Evolutionary conservation across 352 stramenopile genomes (phyloP).

Genomic region (Thalassiosira hispida): DNA sequence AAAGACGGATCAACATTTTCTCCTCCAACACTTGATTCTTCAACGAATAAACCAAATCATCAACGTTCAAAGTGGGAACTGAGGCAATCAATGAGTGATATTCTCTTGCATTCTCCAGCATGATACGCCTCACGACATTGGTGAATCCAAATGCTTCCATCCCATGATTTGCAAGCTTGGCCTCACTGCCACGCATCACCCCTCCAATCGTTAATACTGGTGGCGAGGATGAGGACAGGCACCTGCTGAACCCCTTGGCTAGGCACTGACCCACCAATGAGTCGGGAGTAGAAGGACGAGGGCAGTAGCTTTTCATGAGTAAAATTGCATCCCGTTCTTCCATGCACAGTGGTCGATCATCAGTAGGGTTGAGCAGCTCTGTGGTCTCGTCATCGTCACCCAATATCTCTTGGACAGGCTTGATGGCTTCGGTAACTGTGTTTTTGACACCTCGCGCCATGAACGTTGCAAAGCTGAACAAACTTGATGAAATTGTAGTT

Average conservation of each 20-base stretch:
- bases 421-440: constrained; percentile 67
- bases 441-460: constrained; percentile 79
- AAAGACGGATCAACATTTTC: constrained; percentile 56
- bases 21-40: constrained; percentile 56
- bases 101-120: constrained; percentile 71
- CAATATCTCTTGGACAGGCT: constrained; percentile 63
- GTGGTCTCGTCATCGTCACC: constrained; percentile 59
- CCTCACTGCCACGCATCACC: constrained; percentile 63
- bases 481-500: constrained; percentile 34
- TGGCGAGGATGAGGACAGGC: constrained; percentile 57
- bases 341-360: constrained; percentile 62
- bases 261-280: constrained; percentile 67
- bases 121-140: constrained; percentile 60
- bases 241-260: constrained; percentile 71
- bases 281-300: constrained; percentile 76
- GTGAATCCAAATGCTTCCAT: constrained; percentile 73
- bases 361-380: constrained; percentile 69
- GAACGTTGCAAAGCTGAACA: constrained; percentile 76
- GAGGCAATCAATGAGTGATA: constrained; percentile 71
- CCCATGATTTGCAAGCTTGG: constrained; percentile 62
- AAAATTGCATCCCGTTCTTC: constrained; percentile 75
- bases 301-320: constrained; percentile 79
- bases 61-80: constrained; percentile 52
- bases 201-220: constrained; percentile 70
- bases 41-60: constrained; percentile 61